Percentiles rank a stretch among this genome's conserved stretches.
These are phyloP conservation scores for Mucor indicus DNA, from an alignment of 371 early-diverging fungal species.

Conservation along the genomic window DNA sequence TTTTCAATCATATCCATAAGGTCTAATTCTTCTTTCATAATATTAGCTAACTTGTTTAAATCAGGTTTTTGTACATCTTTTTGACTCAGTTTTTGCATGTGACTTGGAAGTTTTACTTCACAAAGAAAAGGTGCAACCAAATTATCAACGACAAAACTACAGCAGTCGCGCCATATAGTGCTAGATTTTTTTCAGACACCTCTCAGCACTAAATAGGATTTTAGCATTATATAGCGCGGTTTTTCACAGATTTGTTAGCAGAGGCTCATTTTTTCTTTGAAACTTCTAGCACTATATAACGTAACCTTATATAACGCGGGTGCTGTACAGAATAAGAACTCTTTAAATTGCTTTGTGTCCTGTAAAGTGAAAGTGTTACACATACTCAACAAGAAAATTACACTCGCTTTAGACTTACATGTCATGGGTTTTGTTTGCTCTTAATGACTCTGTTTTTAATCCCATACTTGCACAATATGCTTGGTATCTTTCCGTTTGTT, in stretches of 20 bases:
- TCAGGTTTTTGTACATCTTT: constrained; percentile 1
- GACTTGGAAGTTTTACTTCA: not conserved
- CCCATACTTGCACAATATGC: not conserved
- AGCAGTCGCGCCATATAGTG: too few species aligned
- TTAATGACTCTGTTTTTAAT: not conserved
- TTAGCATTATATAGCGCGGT: too few species aligned
- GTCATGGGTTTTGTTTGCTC: not conserved
- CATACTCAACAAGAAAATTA: not conserved
- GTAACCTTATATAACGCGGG: too few species aligned
- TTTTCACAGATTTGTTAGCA: too few species aligned
- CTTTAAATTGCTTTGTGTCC: not conserved
- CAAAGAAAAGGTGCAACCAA: constrained; percentile 2
- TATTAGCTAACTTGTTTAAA: constrained; percentile 2
- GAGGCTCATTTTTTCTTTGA: too few species aligned
- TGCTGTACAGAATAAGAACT: not conserved
- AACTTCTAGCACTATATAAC: too few species aligned
- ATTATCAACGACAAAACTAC: not conserved
- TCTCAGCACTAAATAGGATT: too few species aligned
- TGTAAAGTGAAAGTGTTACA: not conserved
- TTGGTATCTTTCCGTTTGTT: not conserved
- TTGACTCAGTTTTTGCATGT: not conserved
- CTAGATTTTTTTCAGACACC: too few species aligned
- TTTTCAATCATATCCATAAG: constrained; percentile 2
- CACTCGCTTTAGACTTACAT: constrained; percentile 4
- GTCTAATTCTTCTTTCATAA: constrained; percentile 8